Evolutionary conservation across 2,329 filamentous ascomycete species (phyloP).

Genomic region (Ascomycota sp.): DNA sequence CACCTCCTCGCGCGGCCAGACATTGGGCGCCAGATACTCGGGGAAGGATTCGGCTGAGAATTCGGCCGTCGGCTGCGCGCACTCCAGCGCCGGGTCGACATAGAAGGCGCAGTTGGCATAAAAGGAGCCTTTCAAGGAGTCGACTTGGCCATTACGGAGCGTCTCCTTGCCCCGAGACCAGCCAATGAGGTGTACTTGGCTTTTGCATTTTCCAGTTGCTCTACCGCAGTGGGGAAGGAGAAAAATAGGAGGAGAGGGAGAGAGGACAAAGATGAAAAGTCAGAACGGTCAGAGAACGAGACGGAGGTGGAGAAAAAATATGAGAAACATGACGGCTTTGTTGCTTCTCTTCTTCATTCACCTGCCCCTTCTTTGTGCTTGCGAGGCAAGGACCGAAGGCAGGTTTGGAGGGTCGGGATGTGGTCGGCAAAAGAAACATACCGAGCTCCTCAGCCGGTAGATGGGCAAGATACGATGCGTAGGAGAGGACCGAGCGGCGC

Average conservation of each 20-base stretch:
- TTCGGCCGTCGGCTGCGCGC: constrained; percentile 35
- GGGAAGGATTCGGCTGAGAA: constrained; percentile 47
- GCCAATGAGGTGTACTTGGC: constrained; percentile 47
- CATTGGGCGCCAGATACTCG: constrained; percentile 75
- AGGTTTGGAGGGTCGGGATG: not conserved
- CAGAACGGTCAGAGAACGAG: too few relatives aligned
- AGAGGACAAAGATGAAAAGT: too few relatives aligned
- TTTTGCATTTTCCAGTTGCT: constrained; percentile 34
- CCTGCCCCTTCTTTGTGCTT: too few relatives aligned
- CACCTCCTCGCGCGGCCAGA: constrained; percentile 55
- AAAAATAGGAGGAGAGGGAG: too few relatives aligned
- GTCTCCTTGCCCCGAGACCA: constrained; percentile 74
- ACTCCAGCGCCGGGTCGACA: constrained; percentile 39
- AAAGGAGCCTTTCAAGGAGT: constrained; percentile 66
- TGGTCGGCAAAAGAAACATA: constrained; percentile 15
- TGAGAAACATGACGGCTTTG: too few relatives aligned
- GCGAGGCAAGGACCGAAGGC: too few relatives aligned
- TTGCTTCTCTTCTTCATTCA: too few relatives aligned
- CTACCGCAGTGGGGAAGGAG: too few relatives aligned
- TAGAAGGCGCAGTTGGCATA: constrained; percentile 73
- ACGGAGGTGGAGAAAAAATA: too few relatives aligned
- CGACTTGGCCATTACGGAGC: constrained; percentile 55
- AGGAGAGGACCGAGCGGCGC: constrained; percentile 57
- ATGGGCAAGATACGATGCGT: constrained; percentile 75
- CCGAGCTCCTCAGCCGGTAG: constrained; percentile 52